Percentiles rank a stretch among this genome's conserved stretches.
Evolutionary conservation across 305 asterid genomes (phyloP).

Genomic region (Fraxinus albicans): DNA sequence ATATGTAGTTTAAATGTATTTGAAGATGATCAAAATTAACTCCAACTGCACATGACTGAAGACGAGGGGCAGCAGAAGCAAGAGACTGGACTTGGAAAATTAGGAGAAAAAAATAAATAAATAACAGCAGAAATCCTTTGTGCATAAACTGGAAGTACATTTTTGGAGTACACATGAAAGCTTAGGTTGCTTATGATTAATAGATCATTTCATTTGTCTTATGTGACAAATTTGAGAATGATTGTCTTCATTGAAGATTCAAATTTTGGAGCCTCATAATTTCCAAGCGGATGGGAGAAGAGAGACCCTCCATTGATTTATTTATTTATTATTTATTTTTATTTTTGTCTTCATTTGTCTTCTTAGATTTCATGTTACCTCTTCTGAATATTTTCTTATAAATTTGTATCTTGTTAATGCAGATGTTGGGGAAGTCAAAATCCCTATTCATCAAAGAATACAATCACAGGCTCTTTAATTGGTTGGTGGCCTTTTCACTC

Average conservation of each 20-base stretch:
- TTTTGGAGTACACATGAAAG: neutral
- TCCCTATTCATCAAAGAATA: conserved; percentile 90
- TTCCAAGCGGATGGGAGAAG: neutral
- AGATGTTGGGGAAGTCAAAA: conserved; percentile 96
- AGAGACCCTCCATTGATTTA: neutral
- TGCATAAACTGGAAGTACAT: neutral
- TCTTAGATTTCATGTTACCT: conserved; percentile 8
- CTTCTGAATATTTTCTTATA: conserved; percentile 12
- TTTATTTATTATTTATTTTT: neutral
- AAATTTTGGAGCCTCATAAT: neutral
- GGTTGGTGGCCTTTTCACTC: conserved; percentile 95
- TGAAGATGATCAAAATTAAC: neutral
- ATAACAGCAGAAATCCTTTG: neutral
- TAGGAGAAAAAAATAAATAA: neutral
- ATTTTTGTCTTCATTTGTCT: neutral
- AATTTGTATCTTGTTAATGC: conserved; percentile 34
- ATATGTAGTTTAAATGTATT: neutral
- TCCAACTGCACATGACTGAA: neutral
- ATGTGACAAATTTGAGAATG: neutral
- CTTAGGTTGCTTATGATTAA: neutral
- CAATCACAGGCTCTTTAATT: conserved; percentile 94
- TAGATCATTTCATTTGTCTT: neutral
- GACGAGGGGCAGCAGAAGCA: neutral
- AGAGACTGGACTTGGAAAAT: neutral
- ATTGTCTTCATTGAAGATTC: neutral